Evolutionary conservation across 257 asterid genomes (phyloP).

Genomic region (Solanum chaucha): DNA sequence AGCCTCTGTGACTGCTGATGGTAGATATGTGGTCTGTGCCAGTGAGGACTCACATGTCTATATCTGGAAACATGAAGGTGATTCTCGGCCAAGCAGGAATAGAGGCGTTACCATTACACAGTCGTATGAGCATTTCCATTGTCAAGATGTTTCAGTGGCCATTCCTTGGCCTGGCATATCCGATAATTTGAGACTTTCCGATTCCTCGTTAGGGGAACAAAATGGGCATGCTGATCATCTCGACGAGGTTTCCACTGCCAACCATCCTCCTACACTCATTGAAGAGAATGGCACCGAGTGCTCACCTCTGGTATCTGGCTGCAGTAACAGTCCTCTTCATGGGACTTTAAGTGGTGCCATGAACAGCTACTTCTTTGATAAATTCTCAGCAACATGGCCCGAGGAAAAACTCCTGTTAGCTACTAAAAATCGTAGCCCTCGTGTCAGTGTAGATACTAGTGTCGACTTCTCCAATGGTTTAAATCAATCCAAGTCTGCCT

Average conservation of each 20-base stretch:
- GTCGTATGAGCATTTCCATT: slow-evolving; percentile 75
- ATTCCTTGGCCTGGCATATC: slow-evolving; percentile 90
- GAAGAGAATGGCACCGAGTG: slow-evolving; percentile 49
- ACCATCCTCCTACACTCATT: slow-evolving; percentile 47
- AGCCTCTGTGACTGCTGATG: slow-evolving; percentile 76
- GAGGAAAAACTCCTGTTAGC: slow-evolving; percentile 73
- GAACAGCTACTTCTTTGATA: slow-evolving; percentile 64
- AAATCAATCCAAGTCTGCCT: slow-evolving; percentile 50
- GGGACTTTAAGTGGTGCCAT: slow-evolving; percentile 43
- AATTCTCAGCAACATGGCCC: slow-evolving; percentile 81
- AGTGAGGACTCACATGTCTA: slow-evolving; percentile 94
- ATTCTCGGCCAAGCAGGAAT: slow-evolving; percentile 65
- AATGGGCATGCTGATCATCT: slow-evolving; percentile 26
- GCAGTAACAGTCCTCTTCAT: slow-evolving; percentile 49
- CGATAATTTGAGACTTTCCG: slow-evolving; percentile 35
- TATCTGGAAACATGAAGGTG: slow-evolving; percentile 86
- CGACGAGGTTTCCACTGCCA: slow-evolving; percentile 37
- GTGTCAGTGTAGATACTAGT: slow-evolving; percentile 57
- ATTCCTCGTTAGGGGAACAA: slow-evolving; percentile 20
- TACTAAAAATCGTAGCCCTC: slow-evolving; percentile 53
- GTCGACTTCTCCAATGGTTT: slow-evolving; percentile 51
- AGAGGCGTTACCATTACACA: slow-evolving; percentile 70
- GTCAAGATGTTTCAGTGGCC: slow-evolving; percentile 88
- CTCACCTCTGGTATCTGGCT: slow-evolving; percentile 39
- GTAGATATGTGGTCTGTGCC: slow-evolving; percentile 77